Conservation (phyloP, 805 yeast species). For the Teunomyces cretensis region DNA sequence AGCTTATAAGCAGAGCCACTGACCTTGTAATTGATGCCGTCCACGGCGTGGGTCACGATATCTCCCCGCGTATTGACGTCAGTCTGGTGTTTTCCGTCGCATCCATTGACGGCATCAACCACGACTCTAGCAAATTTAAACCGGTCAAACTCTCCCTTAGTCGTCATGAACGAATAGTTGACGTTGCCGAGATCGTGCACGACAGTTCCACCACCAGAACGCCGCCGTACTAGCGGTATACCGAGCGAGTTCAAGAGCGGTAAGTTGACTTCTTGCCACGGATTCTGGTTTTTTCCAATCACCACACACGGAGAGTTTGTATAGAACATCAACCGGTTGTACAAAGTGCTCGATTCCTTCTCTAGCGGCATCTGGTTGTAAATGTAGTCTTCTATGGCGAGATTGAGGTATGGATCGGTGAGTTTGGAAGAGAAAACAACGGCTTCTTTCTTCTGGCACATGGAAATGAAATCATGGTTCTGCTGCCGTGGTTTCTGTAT, state of each 20-base stretch:
- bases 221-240: conserved; percentile 72
- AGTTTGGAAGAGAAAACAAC: conserved; percentile 58
- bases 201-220: conserved; percentile 96
- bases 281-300: conserved; percentile 93
- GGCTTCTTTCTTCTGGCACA: conserved; percentile 30
- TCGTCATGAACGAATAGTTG: conserved; percentile 78
- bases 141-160: conserved; percentile 64
- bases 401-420: conserved; percentile 67
- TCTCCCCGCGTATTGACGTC: conserved; percentile 77
- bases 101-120: conserved; percentile 25
- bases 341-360: conserved; percentile 16
- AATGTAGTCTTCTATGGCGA: conserved; percentile 79
- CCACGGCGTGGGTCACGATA: conserved; percentile 46
- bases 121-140: conserved; percentile 52
- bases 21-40: conserved; percentile 50
- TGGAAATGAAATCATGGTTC: background rate
- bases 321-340: conserved; percentile 67
- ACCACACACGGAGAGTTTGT: conserved; percentile 84
- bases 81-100: conserved; percentile 24
- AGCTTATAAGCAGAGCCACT: conserved; percentile 94
- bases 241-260: conserved; percentile 47
- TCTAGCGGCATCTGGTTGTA: conserved; percentile 60
- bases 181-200: conserved; percentile 90
- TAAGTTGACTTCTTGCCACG: conserved; percentile 82
- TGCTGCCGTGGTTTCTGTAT: conserved; percentile 6